phyloP scores from a whole-genome alignment of 2,329 filamentous ascomycete species.

The Venturia asperata region DNA sequence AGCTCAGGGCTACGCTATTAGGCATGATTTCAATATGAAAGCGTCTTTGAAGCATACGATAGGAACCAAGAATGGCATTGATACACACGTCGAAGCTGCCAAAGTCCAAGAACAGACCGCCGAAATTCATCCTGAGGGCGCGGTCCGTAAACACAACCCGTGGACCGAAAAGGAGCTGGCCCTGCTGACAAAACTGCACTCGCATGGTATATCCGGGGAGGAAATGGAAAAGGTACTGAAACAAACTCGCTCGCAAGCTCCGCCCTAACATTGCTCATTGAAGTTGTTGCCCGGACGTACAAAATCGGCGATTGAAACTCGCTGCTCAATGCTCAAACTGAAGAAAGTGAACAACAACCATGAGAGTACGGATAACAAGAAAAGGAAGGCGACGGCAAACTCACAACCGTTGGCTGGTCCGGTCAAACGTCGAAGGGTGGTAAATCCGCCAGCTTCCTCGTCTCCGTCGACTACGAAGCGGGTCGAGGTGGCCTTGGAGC shows the following conservation, averaged over 20 bases:
- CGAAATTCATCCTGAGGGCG: too few relatives aligned
- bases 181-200: background rate
- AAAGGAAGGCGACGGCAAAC: background rate
- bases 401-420: background rate
- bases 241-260: background rate
- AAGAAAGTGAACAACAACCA: background rate
- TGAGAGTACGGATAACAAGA: background rate
- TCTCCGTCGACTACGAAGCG: background rate
- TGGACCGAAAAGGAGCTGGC: background rate
- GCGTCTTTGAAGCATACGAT: too few relatives aligned
- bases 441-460: background rate
- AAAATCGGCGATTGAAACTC: background rate
- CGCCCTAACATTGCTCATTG: background rate
- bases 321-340: background rate
- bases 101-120: too few relatives aligned
- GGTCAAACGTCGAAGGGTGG: background rate
- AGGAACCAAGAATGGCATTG: too few relatives aligned
- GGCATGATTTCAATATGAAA: background rate
- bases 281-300: background rate
- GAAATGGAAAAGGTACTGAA: background rate
- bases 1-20: background rate
- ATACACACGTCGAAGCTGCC: too few relatives aligned
- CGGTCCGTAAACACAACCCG: background rate
- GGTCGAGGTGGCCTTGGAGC: background rate
- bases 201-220: background rate